A percentile compares a stretch with the other conserved stretches of the same genome.
phyloP scores from a whole-genome alignment of 2,329 filamentous ascomycete genomes.

The Cladosporium sp. region DNA sequence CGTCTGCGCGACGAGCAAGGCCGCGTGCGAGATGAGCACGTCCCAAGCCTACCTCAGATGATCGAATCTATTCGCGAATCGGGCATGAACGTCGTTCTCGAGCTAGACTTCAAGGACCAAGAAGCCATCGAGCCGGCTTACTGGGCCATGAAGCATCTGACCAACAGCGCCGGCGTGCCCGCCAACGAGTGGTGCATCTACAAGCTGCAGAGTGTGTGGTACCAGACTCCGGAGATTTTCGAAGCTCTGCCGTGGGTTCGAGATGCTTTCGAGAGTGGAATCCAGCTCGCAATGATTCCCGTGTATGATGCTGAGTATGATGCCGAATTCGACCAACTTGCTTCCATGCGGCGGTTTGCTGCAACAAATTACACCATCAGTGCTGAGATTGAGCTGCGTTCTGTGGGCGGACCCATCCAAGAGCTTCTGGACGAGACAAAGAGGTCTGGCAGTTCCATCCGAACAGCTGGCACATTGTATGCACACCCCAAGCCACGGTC shows the following conservation, averaged over 20 bases:
- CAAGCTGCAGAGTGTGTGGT: slow-evolving; percentile 17
- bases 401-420: slow-evolving; percentile 11
- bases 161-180: slow-evolving; percentile 7
- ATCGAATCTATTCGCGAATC: slow-evolving; percentile 17
- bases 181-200: slow-evolving; percentile 20
- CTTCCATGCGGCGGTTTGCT: slow-evolving; percentile 12
- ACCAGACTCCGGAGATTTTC: slow-evolving; percentile 15
- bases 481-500: neutral
- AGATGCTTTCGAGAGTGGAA: slow-evolving; percentile 14
- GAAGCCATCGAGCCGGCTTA: slow-evolving; percentile 19
- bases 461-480: slow-evolving; percentile 5
- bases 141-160: slow-evolving; percentile 17
- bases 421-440: slow-evolving; percentile 13
- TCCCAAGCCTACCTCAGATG: slow-evolving; percentile 16
- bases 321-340: slow-evolving; percentile 14
- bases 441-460: neutral
- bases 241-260: slow-evolving; percentile 18
- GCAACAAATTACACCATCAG: slow-evolving; percentile 18
- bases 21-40: slow-evolving; percentile 16
- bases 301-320: slow-evolving; percentile 15
- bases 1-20: slow-evolving; percentile 18
- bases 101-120: slow-evolving; percentile 19
- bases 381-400: slow-evolving; percentile 14
- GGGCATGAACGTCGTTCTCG: slow-evolving; percentile 17
- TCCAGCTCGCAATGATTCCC: slow-evolving; percentile 15